phyloP scores from a whole-genome alignment of 352 stramenopile genomes.

The Globisporangium mamillatum region DNA sequence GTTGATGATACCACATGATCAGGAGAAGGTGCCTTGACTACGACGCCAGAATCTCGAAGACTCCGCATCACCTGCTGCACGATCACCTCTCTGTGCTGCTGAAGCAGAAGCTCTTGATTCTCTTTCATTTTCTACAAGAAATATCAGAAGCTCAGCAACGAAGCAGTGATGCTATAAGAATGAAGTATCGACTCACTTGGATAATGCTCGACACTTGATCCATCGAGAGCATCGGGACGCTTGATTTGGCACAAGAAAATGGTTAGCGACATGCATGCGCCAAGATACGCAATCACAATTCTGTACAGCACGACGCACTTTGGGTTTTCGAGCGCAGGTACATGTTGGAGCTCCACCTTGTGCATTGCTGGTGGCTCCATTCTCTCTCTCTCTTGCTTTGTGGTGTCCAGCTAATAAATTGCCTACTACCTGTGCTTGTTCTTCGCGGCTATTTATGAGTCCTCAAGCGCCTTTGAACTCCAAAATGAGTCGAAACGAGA shows the following conservation, averaged over 20 bases:
- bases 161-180: background rate
- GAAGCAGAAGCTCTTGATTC: slow-evolving; percentile 47
- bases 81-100: slow-evolving; percentile 53
- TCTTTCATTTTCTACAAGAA: slow-evolving; percentile 23
- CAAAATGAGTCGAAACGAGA: background rate
- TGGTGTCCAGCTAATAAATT: background rate
- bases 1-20: background rate
- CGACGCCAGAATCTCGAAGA: slow-evolving; percentile 34
- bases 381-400: background rate
- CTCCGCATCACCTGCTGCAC: slow-evolving; percentile 59
- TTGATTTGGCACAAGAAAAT: background rate
- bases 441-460: slow-evolving; percentile 5
- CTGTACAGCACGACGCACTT: background rate
- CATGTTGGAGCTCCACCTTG: background rate
- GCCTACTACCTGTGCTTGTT: background rate
- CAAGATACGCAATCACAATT: background rate
- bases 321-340: background rate
- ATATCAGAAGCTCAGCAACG: background rate
- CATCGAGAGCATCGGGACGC: slow-evolving; percentile 21
- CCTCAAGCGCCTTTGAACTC: background rate
- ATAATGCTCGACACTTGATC: slow-evolving; percentile 28
- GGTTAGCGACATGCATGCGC: background rate
- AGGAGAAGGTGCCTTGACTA: background rate
- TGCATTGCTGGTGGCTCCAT: background rate
- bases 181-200: slow-evolving; percentile 14